Conservation (phyloP, 2,329 filamentous ascomycete genomes). For the Aspergillus niger region DNA sequence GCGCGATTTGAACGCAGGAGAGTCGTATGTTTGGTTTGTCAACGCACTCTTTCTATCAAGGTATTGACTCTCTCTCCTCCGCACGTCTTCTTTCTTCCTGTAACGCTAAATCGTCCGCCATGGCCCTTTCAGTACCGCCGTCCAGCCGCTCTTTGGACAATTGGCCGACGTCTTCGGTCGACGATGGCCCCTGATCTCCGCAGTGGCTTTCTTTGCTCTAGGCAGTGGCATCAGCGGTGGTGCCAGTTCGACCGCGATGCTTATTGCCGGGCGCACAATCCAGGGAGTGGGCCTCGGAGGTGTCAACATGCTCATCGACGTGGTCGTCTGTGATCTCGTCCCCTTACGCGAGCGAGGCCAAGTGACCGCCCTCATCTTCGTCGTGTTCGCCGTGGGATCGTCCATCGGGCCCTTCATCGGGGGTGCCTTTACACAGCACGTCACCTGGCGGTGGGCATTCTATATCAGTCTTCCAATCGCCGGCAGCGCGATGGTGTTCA, state of each 20-base stretch:
- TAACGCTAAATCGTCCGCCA: conserved; percentile 38
- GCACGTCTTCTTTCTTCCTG: conserved; percentile 34
- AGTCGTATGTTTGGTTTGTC: conserved; percentile 39
- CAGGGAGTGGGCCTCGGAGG: conserved; percentile 57
- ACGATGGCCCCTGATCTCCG: conserved; percentile 41
- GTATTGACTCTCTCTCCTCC: neutral
- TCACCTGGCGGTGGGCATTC: conserved; percentile 34
- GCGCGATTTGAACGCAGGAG: conserved; percentile 31
- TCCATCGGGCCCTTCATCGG: conserved; percentile 49
- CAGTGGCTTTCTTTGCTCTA: conserved; percentile 51
- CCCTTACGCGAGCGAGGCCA: conserved; percentile 39
- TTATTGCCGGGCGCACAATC: conserved; percentile 59
- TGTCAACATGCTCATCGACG: conserved; percentile 43
- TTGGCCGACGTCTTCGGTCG: conserved; percentile 56
- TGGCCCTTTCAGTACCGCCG: neutral
- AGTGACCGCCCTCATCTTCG: conserved; percentile 26
- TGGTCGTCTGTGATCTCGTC: conserved; percentile 51
- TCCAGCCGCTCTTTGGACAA: conserved; percentile 54
- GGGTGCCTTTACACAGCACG: conserved; percentile 23
- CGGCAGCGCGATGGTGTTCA: conserved; percentile 23
- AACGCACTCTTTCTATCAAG: conserved; percentile 15
- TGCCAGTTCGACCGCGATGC: conserved; percentile 45
- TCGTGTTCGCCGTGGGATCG: conserved; percentile 39
- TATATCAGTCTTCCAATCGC: conserved; percentile 34
- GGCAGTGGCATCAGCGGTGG: conserved; percentile 58